Evolutionary conservation across 2,329 filamentous ascomycete species (phyloP).

Genomic region (Fusarium mexicanum): DNA sequence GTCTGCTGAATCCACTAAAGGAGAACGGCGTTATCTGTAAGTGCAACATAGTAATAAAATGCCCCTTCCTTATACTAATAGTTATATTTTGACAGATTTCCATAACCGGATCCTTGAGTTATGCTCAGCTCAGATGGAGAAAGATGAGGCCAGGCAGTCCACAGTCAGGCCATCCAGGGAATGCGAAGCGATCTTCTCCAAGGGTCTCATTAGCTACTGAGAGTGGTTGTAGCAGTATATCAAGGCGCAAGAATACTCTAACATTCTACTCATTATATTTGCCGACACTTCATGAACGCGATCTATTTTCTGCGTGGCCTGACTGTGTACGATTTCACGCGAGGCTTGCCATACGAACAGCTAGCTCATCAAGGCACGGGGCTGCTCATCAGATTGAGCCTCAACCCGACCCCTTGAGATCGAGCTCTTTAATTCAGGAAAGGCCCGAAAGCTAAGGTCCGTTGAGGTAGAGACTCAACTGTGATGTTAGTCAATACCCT

Average conservation of each 20-base stretch:
- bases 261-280: not conserved
- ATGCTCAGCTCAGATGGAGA: not conserved
- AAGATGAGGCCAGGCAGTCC: not conserved
- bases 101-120: not conserved
- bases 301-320: not conserved
- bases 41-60: not conserved
- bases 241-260: rapidly evolving
- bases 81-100: not conserved
- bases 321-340: not conserved
- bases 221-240: rapidly evolving
- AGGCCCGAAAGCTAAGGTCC: not conserved
- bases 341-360: rapidly evolving
- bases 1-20: not conserved
- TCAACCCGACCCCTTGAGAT: not conserved
- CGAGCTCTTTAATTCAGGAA: rapidly evolving
- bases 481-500: not conserved
- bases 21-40: not conserved
- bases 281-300: rapidly evolving
- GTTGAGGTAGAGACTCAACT: not conserved
- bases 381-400: too few relatives aligned
- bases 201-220: rapidly evolving
- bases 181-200: rapidly evolving
- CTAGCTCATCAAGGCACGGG: too few relatives aligned
- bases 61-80: not conserved
- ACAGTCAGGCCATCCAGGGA: rapidly evolving